Percentiles rank a stretch among this genome's conserved stretches.
Conservation (phyloP, 768 basidiomycete genomes). For the Collybiopsis luxurians region DNA sequence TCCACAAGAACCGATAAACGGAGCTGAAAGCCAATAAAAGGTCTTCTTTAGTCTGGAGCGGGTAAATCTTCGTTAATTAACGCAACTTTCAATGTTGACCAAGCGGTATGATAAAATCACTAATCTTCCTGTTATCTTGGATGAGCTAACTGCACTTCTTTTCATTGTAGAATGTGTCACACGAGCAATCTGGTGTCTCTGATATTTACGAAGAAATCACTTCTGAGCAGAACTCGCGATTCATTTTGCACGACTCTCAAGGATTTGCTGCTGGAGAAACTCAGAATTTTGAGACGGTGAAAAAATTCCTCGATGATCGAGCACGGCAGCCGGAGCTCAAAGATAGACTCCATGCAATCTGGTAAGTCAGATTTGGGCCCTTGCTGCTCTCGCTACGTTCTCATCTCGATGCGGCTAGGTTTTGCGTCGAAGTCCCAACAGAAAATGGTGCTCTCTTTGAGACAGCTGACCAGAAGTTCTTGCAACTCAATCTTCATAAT, state of each 20-base stretch:
- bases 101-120: conserved; percentile 19
- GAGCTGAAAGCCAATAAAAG: not conserved
- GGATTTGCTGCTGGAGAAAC: conserved; percentile 28
- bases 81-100: conserved; percentile 21
- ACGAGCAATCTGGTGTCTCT: conserved; percentile 18
- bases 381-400: not conserved
- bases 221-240: conserved; percentile 18
- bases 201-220: conserved; percentile 22
- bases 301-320: conserved; percentile 19
- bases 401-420: conserved; percentile 14
- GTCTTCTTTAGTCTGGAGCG: conserved; percentile 19
- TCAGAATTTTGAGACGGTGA: conserved; percentile 18
- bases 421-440: conserved; percentile 26
- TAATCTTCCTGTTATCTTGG: not conserved
- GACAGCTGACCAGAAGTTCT: conserved; percentile 22
- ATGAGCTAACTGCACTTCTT: not conserved
- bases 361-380: conserved; percentile 16
- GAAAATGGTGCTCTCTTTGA: conserved; percentile 22
- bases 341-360: conserved; percentile 24
- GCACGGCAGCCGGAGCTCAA: conserved; percentile 7
- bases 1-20: not conserved
- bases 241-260: conserved; percentile 28
- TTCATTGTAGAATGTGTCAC: conserved; percentile 13
- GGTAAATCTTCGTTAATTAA: conserved; percentile 30
- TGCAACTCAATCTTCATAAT: conserved; percentile 16